Evolutionary conservation across 2,329 filamentous ascomycete species (phyloP).

Genomic region (Byssochlamys sp.): DNA sequence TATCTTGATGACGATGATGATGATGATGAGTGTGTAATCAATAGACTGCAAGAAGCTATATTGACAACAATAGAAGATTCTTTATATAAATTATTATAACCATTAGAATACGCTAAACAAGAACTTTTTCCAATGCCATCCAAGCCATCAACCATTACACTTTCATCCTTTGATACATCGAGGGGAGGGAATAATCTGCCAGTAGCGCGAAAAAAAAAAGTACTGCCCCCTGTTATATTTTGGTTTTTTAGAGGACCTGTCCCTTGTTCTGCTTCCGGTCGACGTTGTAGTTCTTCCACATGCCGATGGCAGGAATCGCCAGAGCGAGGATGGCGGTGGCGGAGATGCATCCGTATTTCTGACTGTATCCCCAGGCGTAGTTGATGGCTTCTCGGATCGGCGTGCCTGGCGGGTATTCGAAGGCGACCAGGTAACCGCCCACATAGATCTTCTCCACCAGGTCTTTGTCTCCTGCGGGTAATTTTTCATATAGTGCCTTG

Average conservation of each 20-base stretch:
- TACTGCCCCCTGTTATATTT: background rate
- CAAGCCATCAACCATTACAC: background rate
- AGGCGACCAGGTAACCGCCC: conserved; percentile 19
- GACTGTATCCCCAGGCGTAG: conserved; percentile 30
- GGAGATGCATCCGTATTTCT: conserved; percentile 27
- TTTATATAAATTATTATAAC: background rate
- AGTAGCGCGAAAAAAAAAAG: background rate
- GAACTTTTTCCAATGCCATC: background rate
- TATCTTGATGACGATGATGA: too few species aligned
- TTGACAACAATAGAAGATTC: background rate
- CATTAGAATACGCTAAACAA: background rate
- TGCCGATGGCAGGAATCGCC: conserved; percentile 23
- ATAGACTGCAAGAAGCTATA: background rate
- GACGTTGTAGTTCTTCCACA: conserved; percentile 33
- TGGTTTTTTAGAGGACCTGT: conserved; percentile 12
- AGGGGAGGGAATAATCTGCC: background rate
- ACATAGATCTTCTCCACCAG: conserved; percentile 14
- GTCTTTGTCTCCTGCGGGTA: conserved; percentile 30
- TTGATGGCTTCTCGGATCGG: conserved; percentile 25
- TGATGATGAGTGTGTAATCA: too few species aligned
- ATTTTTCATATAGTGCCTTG: conserved; percentile 32
- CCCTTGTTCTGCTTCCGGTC: conserved; percentile 34
- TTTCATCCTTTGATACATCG: background rate
- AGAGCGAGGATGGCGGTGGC: conserved; percentile 25
- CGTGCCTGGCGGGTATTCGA: conserved; percentile 20